These are phyloP conservation scores for Lachnellula subtilissima DNA, from an alignment of 2,329 filamentous ascomycete species.

Conservation along the genomic window DNA sequence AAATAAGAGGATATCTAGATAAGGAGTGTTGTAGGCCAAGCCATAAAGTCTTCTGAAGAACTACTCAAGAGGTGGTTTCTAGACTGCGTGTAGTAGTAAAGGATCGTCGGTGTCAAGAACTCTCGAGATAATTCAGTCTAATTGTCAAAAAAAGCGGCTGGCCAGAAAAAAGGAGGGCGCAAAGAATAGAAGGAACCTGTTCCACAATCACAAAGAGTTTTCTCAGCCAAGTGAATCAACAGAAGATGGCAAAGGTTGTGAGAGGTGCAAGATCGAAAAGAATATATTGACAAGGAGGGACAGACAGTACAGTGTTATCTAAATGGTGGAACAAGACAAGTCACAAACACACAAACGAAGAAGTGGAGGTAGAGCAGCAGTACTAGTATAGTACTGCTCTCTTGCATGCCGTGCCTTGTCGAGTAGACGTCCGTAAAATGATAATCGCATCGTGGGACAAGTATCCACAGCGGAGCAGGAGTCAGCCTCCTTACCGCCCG, in stretches of 20 bases:
- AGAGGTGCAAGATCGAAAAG: not conserved
- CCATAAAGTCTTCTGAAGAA: not conserved
- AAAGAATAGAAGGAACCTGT: not conserved
- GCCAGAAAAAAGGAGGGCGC: not conserved
- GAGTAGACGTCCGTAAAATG: not conserved
- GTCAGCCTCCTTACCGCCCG: not conserved
- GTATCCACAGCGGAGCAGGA: not conserved
- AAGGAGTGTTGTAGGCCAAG: not conserved
- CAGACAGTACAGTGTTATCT: not conserved
- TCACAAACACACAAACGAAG: not conserved
- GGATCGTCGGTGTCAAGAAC: not conserved
- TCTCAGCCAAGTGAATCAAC: not conserved
- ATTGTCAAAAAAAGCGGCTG: not conserved
- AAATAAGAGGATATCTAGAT: constrained; percentile 2
- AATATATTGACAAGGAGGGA: not conserved
- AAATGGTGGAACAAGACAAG: not conserved
- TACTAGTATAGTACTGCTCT: not conserved
- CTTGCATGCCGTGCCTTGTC: not conserved
- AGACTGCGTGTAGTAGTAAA: not conserved
- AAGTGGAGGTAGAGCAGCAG: not conserved
- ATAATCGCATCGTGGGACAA: not conserved
- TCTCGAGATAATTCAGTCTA: not conserved
- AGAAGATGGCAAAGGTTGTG: not conserved
- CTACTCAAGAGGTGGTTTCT: not conserved
- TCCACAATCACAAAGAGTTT: not conserved